Conservation (phyloP, 306 rosid species). For the Sesbania bispinosa region DNA sequence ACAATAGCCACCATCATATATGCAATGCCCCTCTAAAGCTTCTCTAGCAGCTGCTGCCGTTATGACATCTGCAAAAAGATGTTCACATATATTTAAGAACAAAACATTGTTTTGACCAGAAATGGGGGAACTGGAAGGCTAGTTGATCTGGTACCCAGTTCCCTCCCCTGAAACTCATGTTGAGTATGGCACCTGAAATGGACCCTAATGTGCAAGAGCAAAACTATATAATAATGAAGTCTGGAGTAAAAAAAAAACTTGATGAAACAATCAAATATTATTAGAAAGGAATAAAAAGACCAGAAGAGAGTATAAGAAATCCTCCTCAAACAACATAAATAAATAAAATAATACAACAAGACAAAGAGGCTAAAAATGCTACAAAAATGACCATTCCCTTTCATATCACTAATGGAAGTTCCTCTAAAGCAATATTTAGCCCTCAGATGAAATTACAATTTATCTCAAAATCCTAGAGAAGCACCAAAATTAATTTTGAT, state of each 20-base stretch:
- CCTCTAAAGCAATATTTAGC: not conserved
- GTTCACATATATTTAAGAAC: not conserved
- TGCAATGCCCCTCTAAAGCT: conserved; percentile 95
- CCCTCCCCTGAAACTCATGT: not conserved
- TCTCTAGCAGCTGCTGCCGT: conserved; percentile 82
- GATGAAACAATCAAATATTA: not conserved
- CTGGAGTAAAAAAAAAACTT: not conserved
- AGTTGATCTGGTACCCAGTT: not conserved
- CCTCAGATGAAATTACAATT: not conserved
- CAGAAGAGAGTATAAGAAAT: not conserved
- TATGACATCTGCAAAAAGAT: conserved; percentile 43
- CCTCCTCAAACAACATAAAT: not conserved
- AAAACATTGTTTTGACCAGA: conserved; percentile 1
- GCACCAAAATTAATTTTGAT: not conserved
- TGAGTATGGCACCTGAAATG: not conserved
- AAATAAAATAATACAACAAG: not conserved
- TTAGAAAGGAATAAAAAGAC: not conserved
- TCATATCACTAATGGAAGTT: not conserved
- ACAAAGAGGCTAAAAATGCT: not conserved
- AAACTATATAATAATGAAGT: not conserved
- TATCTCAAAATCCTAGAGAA: not conserved
- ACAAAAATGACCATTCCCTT: not conserved
- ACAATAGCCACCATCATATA: conserved; percentile 99
- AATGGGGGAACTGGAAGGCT: not conserved
- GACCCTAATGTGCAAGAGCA: not conserved